Evolutionary conservation across 768 basidiomycete species (phyloP).

Genomic region (Mycena vitilis): DNA sequence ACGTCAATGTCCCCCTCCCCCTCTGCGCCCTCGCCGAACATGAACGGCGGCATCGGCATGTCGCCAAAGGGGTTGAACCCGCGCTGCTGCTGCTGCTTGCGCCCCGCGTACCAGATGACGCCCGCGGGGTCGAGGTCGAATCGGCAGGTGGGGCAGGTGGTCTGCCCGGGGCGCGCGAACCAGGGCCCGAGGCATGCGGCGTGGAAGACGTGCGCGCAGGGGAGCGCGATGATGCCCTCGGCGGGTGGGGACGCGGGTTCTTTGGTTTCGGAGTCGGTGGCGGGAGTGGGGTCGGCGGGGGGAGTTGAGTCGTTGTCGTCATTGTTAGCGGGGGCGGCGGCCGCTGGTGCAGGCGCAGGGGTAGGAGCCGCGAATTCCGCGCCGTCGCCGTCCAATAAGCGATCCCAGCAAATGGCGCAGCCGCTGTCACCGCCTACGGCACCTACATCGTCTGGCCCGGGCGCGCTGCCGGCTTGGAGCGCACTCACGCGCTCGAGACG

Average conservation of each 20-base stretch:
- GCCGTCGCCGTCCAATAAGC: slow-evolving; percentile 62
- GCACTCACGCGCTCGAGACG: slow-evolving; percentile 67
- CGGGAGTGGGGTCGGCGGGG: slow-evolving; percentile 37
- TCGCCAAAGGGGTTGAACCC: neutral
- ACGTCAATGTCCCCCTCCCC: no score
- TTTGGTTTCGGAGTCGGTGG: slow-evolving; percentile 23
- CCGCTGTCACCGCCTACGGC: slow-evolving; percentile 53
- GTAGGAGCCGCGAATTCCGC: slow-evolving; percentile 36
- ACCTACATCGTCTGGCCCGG: slow-evolving; percentile 44
- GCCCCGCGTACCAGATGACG: slow-evolving; percentile 45
- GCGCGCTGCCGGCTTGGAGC: slow-evolving; percentile 35
- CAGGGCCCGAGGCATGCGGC: slow-evolving; percentile 82
- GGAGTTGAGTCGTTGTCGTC: slow-evolving; percentile 27
- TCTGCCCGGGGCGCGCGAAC: slow-evolving; percentile 83
- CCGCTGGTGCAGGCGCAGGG: neutral
- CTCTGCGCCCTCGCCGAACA: no score
- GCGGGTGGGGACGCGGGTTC: slow-evolving; percentile 31
- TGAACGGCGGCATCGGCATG: neutral
- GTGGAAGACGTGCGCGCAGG: slow-evolving; percentile 87
- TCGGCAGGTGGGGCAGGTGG: slow-evolving; percentile 86
- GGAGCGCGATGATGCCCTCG: slow-evolving; percentile 70
- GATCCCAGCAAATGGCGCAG: slow-evolving; percentile 86
- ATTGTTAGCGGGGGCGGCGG: slow-evolving; percentile 2
- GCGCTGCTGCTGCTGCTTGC: slow-evolving; percentile 6
- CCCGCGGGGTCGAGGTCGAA: slow-evolving; percentile 88